Evolutionary conservation across 495 filamentous ascomycete species (phyloP).

Genomic region (Jackrogersella minutella): DNA sequence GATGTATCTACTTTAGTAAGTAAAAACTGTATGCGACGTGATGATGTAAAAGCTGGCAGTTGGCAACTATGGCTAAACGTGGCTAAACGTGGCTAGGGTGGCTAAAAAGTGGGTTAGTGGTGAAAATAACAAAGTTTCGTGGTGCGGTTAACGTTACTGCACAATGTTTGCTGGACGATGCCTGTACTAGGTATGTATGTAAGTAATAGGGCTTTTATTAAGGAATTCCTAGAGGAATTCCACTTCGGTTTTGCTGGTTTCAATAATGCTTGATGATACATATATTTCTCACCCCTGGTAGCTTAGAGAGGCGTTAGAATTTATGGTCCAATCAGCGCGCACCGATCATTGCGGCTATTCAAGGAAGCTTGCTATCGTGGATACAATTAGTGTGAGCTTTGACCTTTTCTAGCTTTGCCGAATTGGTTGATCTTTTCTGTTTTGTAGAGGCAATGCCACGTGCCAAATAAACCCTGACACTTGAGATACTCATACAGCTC

Average conservation of each 20-base stretch:
- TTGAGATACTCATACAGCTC: too few species aligned
- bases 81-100: too few species aligned
- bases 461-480: neutral
- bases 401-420: constrained; percentile 5
- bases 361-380: constrained; percentile 24
- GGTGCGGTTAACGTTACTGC: too few species aligned
- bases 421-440: neutral
- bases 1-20: too few species aligned
- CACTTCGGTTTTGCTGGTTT: constrained; percentile 21
- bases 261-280: too few species aligned
- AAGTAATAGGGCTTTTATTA: too few species aligned
- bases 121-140: too few species aligned
- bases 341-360: constrained; percentile 24
- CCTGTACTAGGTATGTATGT: neutral
- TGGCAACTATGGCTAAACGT: too few species aligned
- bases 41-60: too few species aligned
- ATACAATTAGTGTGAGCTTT: constrained; percentile 13
- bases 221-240: neutral
- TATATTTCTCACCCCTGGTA: neutral
- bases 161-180: constrained; percentile 15
- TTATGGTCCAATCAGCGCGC: constrained; percentile 27
- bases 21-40: too few species aligned
- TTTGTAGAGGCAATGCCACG: constrained; percentile 10
- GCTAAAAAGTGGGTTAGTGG: too few species aligned
- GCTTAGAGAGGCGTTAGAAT: neutral